phyloP scores from a whole-genome alignment of 1,139 yeast genomes.

The Hyphopichia burtonii region DNA sequence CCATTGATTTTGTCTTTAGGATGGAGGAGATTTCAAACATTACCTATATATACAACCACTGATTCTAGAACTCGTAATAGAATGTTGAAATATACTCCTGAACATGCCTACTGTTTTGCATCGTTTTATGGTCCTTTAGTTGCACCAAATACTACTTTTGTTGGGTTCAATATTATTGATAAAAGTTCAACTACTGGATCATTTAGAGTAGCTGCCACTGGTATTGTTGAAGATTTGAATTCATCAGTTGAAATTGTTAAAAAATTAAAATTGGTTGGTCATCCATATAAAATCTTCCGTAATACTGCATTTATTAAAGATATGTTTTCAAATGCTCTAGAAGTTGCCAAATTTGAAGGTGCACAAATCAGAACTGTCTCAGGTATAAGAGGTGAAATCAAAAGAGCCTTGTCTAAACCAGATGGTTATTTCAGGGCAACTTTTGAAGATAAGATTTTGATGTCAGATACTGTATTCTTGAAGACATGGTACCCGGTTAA shows the following conservation, averaged over 20 bases:
- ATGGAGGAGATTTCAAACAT: conserved; percentile 97
- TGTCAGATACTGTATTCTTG: conserved; percentile 85
- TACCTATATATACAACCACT: conserved; percentile 93
- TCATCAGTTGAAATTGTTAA: conserved; percentile 90
- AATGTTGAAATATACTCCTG: conserved; percentile 98
- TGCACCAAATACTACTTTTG: conserved; percentile 96
- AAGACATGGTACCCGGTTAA: conserved; percentile 97
- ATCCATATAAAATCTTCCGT: conserved; percentile 89
- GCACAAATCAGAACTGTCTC: conserved; percentile 95
- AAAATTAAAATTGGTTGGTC: conserved; percentile 91
- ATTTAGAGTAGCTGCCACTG: conserved; percentile 97
- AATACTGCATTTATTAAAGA: conserved; percentile 97
- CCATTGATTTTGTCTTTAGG: conserved; percentile 92
- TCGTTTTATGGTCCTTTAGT: conserved; percentile 96
- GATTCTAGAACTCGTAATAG: conserved; percentile 97
- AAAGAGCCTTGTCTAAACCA: conserved; percentile 89
- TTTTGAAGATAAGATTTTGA: conserved; percentile 89
- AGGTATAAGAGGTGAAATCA: conserved; percentile 96
- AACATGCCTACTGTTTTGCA: conserved; percentile 95
- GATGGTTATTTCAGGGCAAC: conserved; percentile 99
- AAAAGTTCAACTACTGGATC: conserved; percentile 81
- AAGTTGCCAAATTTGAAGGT: conserved; percentile 97
- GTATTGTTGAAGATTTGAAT: conserved; percentile 91
- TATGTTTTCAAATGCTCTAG: conserved; percentile 90
- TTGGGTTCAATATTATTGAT: conserved; percentile 90